Evolutionary conservation across 768 basidiomycete genomes (phyloP).

Genomic region (Asterophora lycoperdoides): DNA sequence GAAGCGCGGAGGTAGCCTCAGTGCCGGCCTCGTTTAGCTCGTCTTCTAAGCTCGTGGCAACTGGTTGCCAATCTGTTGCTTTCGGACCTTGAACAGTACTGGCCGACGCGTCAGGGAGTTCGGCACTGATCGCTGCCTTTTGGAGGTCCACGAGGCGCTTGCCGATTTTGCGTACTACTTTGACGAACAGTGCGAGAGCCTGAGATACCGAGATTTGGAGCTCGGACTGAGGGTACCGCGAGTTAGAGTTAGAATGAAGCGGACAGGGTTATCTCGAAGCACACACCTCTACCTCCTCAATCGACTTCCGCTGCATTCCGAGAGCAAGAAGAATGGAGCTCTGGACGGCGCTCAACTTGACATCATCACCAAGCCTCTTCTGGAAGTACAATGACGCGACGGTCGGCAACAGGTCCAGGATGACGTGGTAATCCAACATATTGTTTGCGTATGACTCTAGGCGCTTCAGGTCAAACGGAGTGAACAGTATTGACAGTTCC

Average conservation of each 20-base stretch:
- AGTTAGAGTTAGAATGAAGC: not conserved
- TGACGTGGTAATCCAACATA: constrained; percentile 93
- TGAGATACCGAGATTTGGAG: constrained; percentile 84
- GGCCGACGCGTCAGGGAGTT: constrained; percentile 44
- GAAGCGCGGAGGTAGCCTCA: constrained; percentile 59
- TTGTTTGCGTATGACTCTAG: constrained; percentile 95
- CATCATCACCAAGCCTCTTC: constrained; percentile 57
- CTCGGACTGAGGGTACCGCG: constrained; percentile 53
- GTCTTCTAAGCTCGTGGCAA: constrained; percentile 47
- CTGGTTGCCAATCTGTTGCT: constrained; percentile 38
- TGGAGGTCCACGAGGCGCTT: constrained; percentile 73
- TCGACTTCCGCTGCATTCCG: constrained; percentile 82
- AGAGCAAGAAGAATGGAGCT: constrained; percentile 86
- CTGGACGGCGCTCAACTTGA: constrained; percentile 82
- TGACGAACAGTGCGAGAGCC: constrained; percentile 85
- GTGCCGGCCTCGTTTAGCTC: constrained; percentile 79
- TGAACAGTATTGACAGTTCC: constrained; percentile 56
- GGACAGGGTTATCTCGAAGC: not conserved
- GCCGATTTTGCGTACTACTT: constrained; percentile 81
- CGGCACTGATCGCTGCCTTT: constrained; percentile 68
- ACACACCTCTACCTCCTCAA: constrained; percentile 85
- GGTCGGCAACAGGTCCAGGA: constrained; percentile 85
- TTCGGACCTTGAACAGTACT: constrained; percentile 14
- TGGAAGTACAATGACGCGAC: constrained; percentile 85
- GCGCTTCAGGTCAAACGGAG: constrained; percentile 94